Percentiles rank a stretch among this genome's conserved stretches.
Evolutionary conservation across 441 rosid species (phyloP).

Genomic region (Euphorbia schlechtendalii): DNA sequence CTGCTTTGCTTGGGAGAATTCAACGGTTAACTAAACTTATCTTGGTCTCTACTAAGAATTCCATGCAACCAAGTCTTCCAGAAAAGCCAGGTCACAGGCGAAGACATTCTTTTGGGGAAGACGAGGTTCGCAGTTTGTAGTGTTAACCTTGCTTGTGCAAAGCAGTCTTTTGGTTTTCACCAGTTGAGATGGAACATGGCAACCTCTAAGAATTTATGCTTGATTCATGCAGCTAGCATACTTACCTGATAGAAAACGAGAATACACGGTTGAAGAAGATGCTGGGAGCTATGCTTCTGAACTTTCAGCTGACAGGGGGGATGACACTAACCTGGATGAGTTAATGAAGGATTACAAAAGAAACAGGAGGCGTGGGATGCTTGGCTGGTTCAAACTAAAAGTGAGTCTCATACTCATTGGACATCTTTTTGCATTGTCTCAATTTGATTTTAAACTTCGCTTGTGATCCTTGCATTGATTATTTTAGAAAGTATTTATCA

Average conservation of each 20-base stretch:
- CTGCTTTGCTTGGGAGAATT: constrained; percentile 93
- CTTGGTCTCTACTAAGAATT: constrained; percentile 86
- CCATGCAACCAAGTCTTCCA: constrained; percentile 53
- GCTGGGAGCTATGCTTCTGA: constrained; percentile 56
- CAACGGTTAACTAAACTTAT: constrained; percentile 87
- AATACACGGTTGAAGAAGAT: constrained; percentile 52
- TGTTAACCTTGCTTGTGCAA: constrained; percentile 12
- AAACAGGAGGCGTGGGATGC: constrained; percentile 71
- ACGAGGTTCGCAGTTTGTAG: constrained; percentile 50
- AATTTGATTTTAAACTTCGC: constrained; percentile 7
- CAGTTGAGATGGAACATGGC: constrained; percentile 10
- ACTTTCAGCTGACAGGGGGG: constrained; percentile 51
- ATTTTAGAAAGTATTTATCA: background rate
- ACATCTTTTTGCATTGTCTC: constrained; percentile 13
- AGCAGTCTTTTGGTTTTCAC: constrained; percentile 9
- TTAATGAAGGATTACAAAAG: constrained; percentile 63
- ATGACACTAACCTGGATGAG: constrained; percentile 59
- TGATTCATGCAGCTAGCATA: constrained; percentile 70
- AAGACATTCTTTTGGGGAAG: constrained; percentile 96
- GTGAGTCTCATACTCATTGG: constrained; percentile 31
- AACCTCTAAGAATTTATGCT: constrained; percentile 23
- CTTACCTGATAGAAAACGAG: constrained; percentile 79
- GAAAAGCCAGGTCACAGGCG: constrained; percentile 60
- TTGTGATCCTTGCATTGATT: constrained; percentile 1
- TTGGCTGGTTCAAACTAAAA: constrained; percentile 85